Conservation (phyloP, 2,329 filamentous ascomycete genomes). For the Pestalotiopsis fici region DNA sequence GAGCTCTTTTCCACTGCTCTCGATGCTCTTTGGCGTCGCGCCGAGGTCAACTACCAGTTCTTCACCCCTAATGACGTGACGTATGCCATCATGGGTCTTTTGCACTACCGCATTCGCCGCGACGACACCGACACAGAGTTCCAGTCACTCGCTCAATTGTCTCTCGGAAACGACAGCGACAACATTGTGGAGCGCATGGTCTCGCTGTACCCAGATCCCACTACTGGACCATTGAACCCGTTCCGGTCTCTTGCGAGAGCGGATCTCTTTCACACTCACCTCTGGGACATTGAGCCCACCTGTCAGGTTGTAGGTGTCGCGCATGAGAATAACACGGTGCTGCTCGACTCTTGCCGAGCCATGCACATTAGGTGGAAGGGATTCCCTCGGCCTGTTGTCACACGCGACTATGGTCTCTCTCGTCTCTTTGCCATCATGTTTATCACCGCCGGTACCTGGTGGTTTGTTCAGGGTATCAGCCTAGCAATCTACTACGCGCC, state of each 20-base stretch:
- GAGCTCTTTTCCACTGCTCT: conserved; percentile 26
- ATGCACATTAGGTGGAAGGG: conserved; percentile 32
- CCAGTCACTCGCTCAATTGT: conserved; percentile 30
- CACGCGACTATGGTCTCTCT: conserved; percentile 8
- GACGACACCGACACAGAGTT: conserved; percentile 24
- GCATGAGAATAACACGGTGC: conserved; percentile 27
- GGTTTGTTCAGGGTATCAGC: conserved; percentile 14
- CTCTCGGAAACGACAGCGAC: conserved; percentile 31
- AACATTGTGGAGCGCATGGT: conserved; percentile 30
- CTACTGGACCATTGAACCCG: conserved; percentile 7
- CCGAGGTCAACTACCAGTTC: conserved; percentile 8
- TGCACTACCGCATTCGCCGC: conserved; percentile 25
- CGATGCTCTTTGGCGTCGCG: conserved; percentile 20
- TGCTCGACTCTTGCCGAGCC: conserved; percentile 29
- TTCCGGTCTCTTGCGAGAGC: conserved; percentile 19
- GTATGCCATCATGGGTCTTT: conserved; percentile 31
- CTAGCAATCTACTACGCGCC: conserved; percentile 15
- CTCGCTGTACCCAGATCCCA: conserved; percentile 19
- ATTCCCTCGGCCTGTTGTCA: conserved; percentile 22
- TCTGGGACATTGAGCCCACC: conserved; percentile 32
- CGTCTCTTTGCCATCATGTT: conserved; percentile 13
- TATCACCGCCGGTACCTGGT: conserved; percentile 15
- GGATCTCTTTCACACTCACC: conserved; percentile 26
- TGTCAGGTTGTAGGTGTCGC: conserved; percentile 30
- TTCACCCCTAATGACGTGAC: conserved; percentile 26